Base-by-base conservation (phyloP, 441 rosid species). In the Populus hybrid region DNA sequence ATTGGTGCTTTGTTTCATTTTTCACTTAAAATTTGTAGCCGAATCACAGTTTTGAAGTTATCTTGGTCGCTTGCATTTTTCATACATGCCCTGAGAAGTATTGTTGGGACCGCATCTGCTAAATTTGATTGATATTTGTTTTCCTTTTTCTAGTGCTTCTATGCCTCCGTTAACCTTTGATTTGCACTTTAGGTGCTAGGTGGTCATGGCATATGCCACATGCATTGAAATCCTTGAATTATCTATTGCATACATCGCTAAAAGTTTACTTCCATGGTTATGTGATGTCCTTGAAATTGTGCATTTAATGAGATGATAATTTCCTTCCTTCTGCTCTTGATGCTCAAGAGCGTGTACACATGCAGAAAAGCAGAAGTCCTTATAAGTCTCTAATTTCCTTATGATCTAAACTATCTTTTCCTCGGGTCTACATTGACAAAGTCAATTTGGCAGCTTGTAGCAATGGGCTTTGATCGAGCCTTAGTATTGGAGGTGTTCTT, bases 401-500 rank as follows among this genome's bases (percentile, higher is more conserved):
- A 16, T 40, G 28, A 16, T 21, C 67, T 70, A 18, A 50, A 32
- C 70, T 35, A 46, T 59, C 4, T 61, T 35, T 23, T 9, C 73
- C 7, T 42, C 30, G 32, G 6, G 32, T 46, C 40, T 36, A 32
- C 24, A 23, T 28, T 53, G 64, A 53, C 61, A 53, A 53, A 5
- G 21, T 53, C 61, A 35, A 76, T 34, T 75, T 63, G 42, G 69
- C 88, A 89, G 97, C 91, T 92, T 69, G 93, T 87, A 80, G 91
- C 87, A 6, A 89, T 90, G 97, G 93, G 94, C 0, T 92, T 89
- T 35, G 92, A 89, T 35, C 82, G 90, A 11, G 88, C 86, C 36
- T 38, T 87, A 57, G 94, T 89, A 6, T 74, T 92, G 73, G 90
- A 92, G 28, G 96, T 88, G 72, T 90, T 87, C 90, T 90, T 90